Percentiles rank a stretch among this genome's conserved stretches.
phyloP scores from a whole-genome alignment of 2,329 filamentous ascomycete species.

The Pestalotiopsis fici region DNA sequence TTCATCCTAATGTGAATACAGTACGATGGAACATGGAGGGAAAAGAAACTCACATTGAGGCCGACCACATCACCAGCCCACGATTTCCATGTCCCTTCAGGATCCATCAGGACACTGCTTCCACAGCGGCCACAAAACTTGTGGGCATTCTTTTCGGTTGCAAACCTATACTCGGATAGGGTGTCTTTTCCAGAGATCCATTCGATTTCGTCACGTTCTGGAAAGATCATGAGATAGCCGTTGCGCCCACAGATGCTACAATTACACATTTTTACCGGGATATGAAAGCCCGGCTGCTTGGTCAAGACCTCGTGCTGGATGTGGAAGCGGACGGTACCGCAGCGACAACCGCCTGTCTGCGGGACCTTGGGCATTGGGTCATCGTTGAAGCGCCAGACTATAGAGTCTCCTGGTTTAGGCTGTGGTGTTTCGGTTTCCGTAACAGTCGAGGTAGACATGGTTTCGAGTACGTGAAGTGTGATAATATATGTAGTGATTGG shows the following conservation, averaged over 20 bases:
- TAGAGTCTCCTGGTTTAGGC: background rate
- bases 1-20: background rate
- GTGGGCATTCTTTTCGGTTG: constrained; percentile 9
- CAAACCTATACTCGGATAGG: constrained; percentile 9
- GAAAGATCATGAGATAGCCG: constrained; percentile 11
- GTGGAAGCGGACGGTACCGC: constrained; percentile 9
- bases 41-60: constrained; percentile 8
- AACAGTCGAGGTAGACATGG: background rate
- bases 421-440: background rate
- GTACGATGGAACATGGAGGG: background rate
- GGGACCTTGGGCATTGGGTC: background rate
- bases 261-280: constrained; percentile 11
- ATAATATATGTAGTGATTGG: too few relatives aligned
- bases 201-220: constrained; percentile 9
- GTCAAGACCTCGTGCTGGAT: constrained; percentile 7
- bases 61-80: constrained; percentile 12
- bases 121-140: constrained; percentile 11
- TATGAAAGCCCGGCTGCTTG: constrained; percentile 9
- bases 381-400: constrained; percentile 4
- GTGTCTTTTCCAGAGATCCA: constrained; percentile 5
- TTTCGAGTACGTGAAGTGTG: background rate
- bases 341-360: constrained; percentile 27
- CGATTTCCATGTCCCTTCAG: constrained; percentile 6
- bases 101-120: constrained; percentile 13
- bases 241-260: constrained; percentile 11